Conservation (phyloP, 306 rosid species). For the Arachis stenosperma region DNA sequence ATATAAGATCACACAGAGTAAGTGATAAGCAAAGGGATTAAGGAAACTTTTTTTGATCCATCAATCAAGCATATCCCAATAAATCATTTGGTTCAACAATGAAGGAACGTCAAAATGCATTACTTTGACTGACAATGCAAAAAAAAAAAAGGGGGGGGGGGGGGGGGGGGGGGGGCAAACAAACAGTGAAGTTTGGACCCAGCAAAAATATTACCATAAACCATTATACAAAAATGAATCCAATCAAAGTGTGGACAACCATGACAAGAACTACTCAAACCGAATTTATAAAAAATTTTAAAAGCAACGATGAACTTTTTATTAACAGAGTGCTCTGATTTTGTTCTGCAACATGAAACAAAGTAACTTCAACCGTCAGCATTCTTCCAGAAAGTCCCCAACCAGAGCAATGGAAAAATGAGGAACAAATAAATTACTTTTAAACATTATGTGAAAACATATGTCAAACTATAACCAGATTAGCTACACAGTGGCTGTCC, state of each 20-base stretch:
- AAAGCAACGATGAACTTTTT: conserved; percentile 18
- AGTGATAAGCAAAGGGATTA: conserved; percentile 16
- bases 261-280: conserved; percentile 19
- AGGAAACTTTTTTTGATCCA: conserved; percentile 20
- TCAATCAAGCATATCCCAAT: conserved; percentile 1
- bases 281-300: conserved; percentile 2
- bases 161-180: background rate
- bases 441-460: background rate
- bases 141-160: no score
- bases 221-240: conserved; percentile 26
- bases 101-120: conserved; percentile 16
- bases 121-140: conserved; percentile 23
- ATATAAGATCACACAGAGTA: background rate
- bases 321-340: background rate
- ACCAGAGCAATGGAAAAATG: background rate
- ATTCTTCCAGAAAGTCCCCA: conserved; percentile 4
- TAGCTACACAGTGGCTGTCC: conserved; percentile 21
- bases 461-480: conserved; percentile 19
- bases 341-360: conserved; percentile 21
- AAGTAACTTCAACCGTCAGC: conserved; percentile 16
- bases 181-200: conserved; percentile 5
- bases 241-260: conserved; percentile 12
- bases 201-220: conserved; percentile 10
- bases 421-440: background rate
- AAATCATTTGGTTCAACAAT: background rate